Percentiles rank a stretch among this genome's conserved stretches.
phyloP scores from a whole-genome alignment of 108 stramenopile genomes.

The Cyclotella atomus region DNA sequence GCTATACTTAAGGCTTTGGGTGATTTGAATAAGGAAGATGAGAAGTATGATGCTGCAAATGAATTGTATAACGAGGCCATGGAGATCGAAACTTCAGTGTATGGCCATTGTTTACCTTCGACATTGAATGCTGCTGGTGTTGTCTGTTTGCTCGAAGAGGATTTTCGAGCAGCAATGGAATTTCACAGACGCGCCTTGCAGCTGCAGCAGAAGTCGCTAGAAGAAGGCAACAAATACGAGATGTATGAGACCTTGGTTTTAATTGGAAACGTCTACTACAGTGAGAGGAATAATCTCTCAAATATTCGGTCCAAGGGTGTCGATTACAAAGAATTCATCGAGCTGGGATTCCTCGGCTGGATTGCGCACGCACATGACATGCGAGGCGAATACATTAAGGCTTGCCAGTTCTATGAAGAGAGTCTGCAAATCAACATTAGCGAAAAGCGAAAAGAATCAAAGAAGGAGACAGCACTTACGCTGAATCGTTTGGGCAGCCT shows the following conservation, averaged over 20 bases:
- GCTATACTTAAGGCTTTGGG: conserved; percentile 37
- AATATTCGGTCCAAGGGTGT: conserved; percentile 63
- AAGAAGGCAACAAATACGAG: conserved; percentile 61
- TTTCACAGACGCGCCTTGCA: conserved; percentile 70
- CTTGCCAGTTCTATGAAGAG: conserved; percentile 77
- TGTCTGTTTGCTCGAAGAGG: conserved; percentile 50
- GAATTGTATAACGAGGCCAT: conserved; percentile 64
- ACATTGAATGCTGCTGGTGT: conserved; percentile 67
- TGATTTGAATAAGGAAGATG: conserved; percentile 42
- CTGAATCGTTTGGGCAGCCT: conserved; percentile 71
- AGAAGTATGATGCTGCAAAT: conserved; percentile 55
- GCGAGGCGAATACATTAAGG: conserved; percentile 71
- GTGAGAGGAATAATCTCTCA: conserved; percentile 66
- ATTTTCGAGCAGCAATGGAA: conserved; percentile 73
- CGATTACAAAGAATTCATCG: conserved; percentile 73
- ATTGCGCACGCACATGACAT: conserved; percentile 78
- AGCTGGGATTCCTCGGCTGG: conserved; percentile 73
- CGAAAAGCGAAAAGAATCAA: conserved; percentile 42
- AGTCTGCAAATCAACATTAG: conserved; percentile 62
- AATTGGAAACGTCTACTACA: conserved; percentile 81
- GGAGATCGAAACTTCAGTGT: conserved; percentile 43
- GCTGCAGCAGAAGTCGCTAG: conserved; percentile 63
- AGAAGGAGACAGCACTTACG: conserved; percentile 64
- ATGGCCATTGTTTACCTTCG: conserved; percentile 64
- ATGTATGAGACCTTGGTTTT: conserved; percentile 73